Base-by-base conservation (phyloP, 495 filamentous ascomycete species). In the Penicillium pulvis region DNA sequence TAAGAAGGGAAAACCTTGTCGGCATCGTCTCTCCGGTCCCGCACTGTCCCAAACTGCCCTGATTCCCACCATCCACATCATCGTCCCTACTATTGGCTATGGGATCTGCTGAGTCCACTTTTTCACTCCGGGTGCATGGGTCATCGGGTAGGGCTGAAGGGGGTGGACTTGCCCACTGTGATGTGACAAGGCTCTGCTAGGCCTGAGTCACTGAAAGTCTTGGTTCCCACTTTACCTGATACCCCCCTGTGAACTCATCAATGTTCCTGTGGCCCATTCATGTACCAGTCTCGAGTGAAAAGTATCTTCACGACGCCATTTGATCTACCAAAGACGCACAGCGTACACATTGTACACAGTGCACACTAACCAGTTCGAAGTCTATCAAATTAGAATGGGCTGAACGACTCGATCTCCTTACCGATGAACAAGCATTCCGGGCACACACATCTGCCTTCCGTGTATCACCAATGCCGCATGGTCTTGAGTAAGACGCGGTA, bases 331-430 rank as follows among this genome's bases (percentile, higher is more conserved):
- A 2, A 4, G 28, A 28, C 28, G 28, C 28, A 28, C 28, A 28
- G 3, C 28, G 28, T 28, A 28, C 28, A 28, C 6, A 28, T 28
- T 28, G 28, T 28, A 28, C 3, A 28, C 28, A 7, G 28, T 28
- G 33, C 33, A 36, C 9, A 36, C 3, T 36, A 9, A 0, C 9
- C 33, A 9, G 12, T 10, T 8, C 9, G 35, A 16, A 6, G 17
- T 14, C 23, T 11, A 14, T 1, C 12, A 28, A 8, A 30, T 7
- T 49, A 56, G 46, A 36, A 60, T 55, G 44, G 58, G 58, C 33
- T 60, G 52, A 60, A 51, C 33, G 10, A 44, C 35, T 14, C 2
- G 41, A 14, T 19, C 23, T 24, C 4, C n/a, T 26, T 39, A 24
- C 45, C 45, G 45, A 47, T 47, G 20, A 47, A 45, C 2, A 45